Percentiles rank a stretch among this genome's conserved stretches.
These are phyloP conservation scores for Conticribra guillardii DNA, from an alignment of 108 stramenopile genomes.

Conservation along the genomic window DNA sequence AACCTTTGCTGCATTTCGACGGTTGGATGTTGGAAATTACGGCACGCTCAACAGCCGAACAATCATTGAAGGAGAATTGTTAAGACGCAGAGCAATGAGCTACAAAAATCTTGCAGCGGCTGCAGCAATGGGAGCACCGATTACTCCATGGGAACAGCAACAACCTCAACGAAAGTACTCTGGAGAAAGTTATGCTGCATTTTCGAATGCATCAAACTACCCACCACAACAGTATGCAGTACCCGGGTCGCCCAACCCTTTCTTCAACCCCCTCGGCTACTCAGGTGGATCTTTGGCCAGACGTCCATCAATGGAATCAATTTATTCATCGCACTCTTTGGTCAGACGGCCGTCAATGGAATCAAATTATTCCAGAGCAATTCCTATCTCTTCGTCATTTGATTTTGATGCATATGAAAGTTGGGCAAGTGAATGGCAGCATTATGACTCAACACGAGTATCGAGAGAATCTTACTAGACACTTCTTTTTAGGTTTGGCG, in stretches of 20 bases:
- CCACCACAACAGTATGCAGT: constrained; percentile 15
- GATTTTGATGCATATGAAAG: constrained; percentile 33
- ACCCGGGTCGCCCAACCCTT: constrained; percentile 19
- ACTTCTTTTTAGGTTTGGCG: too few relatives aligned
- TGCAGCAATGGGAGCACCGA: constrained; percentile 12
- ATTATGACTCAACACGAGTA: background rate
- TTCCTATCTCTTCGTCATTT: constrained; percentile 6
- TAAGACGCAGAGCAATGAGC: constrained; percentile 27
- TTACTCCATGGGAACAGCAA: background rate
- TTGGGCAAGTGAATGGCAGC: constrained; percentile 9
- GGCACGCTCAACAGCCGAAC: constrained; percentile 58
- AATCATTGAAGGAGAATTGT: constrained; percentile 50
- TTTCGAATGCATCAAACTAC: constrained; percentile 22
- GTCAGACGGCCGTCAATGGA: constrained; percentile 6
- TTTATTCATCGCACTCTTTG: too few relatives aligned
- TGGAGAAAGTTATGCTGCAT: constrained; percentile 1
- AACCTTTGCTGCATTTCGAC: constrained; percentile 85
- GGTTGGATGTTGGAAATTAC: constrained; percentile 79
- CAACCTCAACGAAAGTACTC: constrained; percentile 9
- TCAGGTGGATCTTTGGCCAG: constrained; percentile 6
- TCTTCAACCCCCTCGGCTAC: constrained; percentile 9
- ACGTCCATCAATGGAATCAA: constrained; percentile 3
- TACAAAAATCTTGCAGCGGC: constrained; percentile 25
- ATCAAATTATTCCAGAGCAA: background rate
- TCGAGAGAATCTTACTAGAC: too few relatives aligned